Percentiles rank a stretch among this genome's conserved stretches.
phyloP scores from a whole-genome alignment of 2,329 filamentous ascomycete species.

The Aspergillus alliaceus region DNA sequence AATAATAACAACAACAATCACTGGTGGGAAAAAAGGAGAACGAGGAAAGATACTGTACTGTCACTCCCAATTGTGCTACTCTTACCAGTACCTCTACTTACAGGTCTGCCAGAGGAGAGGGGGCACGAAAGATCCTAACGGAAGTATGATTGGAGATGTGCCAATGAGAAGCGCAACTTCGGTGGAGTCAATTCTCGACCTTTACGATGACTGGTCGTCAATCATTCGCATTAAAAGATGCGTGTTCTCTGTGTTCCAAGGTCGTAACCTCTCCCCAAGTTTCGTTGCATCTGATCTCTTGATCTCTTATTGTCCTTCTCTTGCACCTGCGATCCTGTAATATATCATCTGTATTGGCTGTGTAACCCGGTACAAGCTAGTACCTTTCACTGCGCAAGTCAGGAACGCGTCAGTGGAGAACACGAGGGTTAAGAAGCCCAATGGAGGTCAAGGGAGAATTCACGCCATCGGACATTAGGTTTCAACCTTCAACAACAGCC shows the following conservation, averaged over 20 bases:
- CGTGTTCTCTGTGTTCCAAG: not conserved
- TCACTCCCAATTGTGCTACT: constrained; percentile 1
- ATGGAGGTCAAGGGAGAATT: constrained; percentile 13
- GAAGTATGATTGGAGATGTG: constrained; percentile 7
- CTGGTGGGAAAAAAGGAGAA: not conserved
- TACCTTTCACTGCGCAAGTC: constrained; percentile 22
- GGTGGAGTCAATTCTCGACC: constrained; percentile 8
- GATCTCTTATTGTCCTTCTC: not conserved
- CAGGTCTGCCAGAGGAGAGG: not conserved
- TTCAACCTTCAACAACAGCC: constrained; percentile 7
- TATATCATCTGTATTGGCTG: not conserved
- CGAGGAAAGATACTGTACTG: constrained; percentile 6
- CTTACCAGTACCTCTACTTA: not conserved
- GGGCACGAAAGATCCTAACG: constrained; percentile 6
- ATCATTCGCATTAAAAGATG: not conserved
- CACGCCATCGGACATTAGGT: constrained; percentile 18
- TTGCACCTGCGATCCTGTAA: not conserved
- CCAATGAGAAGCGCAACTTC: constrained; percentile 9
- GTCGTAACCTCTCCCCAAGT: not conserved
- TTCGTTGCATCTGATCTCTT: not conserved
- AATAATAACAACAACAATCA: not conserved
- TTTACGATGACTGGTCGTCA: not conserved
- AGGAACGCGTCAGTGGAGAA: constrained; percentile 32
- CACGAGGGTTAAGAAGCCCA: constrained; percentile 18
- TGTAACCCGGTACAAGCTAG: constrained; percentile 9